These are phyloP conservation scores for Aspergillus kassunensis DNA, from an alignment of 495 filamentous ascomycete genomes.

Conservation along the genomic window DNA sequence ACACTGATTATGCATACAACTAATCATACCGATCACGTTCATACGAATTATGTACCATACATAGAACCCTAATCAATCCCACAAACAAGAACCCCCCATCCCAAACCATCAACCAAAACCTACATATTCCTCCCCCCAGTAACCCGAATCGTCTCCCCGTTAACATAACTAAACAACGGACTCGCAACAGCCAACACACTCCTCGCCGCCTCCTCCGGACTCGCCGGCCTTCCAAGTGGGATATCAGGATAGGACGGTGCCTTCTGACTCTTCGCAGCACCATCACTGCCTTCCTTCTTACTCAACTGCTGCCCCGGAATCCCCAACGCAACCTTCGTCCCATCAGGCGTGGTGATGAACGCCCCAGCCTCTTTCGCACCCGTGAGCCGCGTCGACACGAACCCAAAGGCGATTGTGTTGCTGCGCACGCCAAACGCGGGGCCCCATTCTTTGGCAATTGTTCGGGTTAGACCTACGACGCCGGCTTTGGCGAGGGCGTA, in stretches of 20 bases:
- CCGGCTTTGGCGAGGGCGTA: constrained; percentile 82
- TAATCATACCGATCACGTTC: too few relatives aligned
- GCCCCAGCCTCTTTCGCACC: constrained; percentile 76
- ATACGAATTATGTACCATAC: too few relatives aligned
- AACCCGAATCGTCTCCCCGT: constrained; percentile 78
- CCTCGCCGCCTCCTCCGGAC: constrained; percentile 73
- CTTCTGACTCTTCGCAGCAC: constrained; percentile 24
- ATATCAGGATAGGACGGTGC: constrained; percentile 61
- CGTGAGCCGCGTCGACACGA: constrained; percentile 73
- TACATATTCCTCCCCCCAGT: constrained; percentile 84
- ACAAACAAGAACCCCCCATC: neutral
- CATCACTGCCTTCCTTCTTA: constrained; percentile 22
- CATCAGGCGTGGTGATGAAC: constrained; percentile 70
- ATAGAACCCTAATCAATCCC: neutral
- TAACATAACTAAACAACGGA: constrained; percentile 76
- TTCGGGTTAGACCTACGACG: constrained; percentile 73
- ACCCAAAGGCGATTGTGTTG: constrained; percentile 80
- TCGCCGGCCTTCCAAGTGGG: constrained; percentile 69
- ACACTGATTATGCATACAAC: too few relatives aligned
- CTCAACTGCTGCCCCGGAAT: constrained; percentile 61
- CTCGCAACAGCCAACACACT: constrained; percentile 76
- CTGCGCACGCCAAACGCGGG: constrained; percentile 76
- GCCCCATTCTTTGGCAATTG: constrained; percentile 91
- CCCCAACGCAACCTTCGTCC: constrained; percentile 71
- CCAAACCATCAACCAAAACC: neutral